These are phyloP conservation scores for Zymoseptoria crescenta DNA, from an alignment of 2,329 filamentous ascomycete species.

Conservation along the genomic window DNA sequence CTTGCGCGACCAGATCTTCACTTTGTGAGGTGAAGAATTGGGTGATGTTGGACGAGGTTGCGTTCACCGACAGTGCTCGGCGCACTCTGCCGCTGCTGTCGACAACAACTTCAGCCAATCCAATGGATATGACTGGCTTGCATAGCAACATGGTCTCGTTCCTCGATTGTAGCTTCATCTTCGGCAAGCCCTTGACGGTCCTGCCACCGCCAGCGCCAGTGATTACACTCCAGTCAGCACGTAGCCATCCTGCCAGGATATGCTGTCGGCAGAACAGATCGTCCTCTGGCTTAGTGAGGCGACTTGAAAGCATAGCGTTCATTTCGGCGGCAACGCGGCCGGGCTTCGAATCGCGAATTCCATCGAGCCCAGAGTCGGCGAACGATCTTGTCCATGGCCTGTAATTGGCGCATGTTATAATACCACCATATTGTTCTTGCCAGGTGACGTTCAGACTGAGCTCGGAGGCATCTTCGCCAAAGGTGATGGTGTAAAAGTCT, in stretches of 20 bases:
- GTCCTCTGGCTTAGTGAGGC: background rate
- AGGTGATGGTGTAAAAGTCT: conserved; percentile 18
- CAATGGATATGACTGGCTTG: conserved; percentile 26
- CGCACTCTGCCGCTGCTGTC: conserved; percentile 27
- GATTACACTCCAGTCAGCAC: conserved; percentile 14
- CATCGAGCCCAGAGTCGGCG: background rate
- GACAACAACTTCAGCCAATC: conserved; percentile 30
- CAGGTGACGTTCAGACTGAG: background rate
- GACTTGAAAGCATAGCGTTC: conserved; percentile 1
- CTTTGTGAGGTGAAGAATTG: conserved; percentile 3
- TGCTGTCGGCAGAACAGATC: conserved; percentile 16
- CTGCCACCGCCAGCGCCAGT: background rate
- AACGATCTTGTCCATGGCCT: background rate
- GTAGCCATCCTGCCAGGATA: conserved; percentile 25
- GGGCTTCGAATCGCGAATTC: background rate
- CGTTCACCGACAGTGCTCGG: background rate
- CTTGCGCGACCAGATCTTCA: conserved; percentile 11
- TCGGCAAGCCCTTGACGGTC: background rate
- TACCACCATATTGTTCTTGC: background rate
- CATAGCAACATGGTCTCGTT: conserved; percentile 31
- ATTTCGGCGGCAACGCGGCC: conserved; percentile 8
- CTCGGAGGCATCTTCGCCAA: conserved; percentile 1
- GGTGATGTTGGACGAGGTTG: background rate
- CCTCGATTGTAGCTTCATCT: conserved; percentile 2
- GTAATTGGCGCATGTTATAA: conserved; percentile 4